Percentiles rank a stretch among this genome's conserved stretches.
Evolutionary conservation across 2,329 filamentous ascomycete genomes (phyloP).

Genomic region (Clonostachys chloroleuca): DNA sequence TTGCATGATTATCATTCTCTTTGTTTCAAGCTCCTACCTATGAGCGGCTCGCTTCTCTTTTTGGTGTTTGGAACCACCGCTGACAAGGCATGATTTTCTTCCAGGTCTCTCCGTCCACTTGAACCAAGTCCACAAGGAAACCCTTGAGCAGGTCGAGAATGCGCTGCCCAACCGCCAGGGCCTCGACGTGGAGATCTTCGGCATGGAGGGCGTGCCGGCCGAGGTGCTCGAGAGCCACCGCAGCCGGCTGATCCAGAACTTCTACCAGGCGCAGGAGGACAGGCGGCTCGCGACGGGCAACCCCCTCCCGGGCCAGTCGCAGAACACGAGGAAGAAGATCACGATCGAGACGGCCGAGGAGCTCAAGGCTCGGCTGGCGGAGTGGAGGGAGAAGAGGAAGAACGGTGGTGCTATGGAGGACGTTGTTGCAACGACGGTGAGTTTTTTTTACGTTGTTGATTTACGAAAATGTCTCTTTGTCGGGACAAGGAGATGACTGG

Average conservation of each 20-base stretch:
- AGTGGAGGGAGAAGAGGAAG: constrained; percentile 56
- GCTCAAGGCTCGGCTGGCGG: constrained; percentile 74
- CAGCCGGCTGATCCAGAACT: constrained; percentile 80
- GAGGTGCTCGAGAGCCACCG: constrained; percentile 80
- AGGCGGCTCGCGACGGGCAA: constrained; percentile 81
- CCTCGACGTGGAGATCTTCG: constrained; percentile 93
- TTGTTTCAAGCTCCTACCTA: too few relatives aligned
- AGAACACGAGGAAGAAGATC: constrained; percentile 66
- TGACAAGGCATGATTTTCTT: background rate
- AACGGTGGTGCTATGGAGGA: constrained; percentile 39
- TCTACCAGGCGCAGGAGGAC: constrained; percentile 81
- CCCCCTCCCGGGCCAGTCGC: constrained; percentile 63
- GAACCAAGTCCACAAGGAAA: constrained; percentile 98
- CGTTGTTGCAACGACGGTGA: constrained; percentile 29
- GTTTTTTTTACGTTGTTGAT: constrained; percentile 6
- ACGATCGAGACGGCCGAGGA: constrained; percentile 73
- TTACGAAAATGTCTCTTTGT: too few relatives aligned
- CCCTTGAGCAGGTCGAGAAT: constrained; percentile 83
- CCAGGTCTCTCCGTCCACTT: constrained; percentile 90
- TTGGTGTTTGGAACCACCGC: too few relatives aligned
- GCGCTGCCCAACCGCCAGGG: constrained; percentile 81
- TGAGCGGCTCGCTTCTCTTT: too few relatives aligned
- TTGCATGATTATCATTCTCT: too few relatives aligned
- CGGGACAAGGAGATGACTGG: too few relatives aligned
- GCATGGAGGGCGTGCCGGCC: constrained; percentile 93